Conservation (phyloP, 1,284 basidiomycete species). For the Meripilus lineatus region DNA sequence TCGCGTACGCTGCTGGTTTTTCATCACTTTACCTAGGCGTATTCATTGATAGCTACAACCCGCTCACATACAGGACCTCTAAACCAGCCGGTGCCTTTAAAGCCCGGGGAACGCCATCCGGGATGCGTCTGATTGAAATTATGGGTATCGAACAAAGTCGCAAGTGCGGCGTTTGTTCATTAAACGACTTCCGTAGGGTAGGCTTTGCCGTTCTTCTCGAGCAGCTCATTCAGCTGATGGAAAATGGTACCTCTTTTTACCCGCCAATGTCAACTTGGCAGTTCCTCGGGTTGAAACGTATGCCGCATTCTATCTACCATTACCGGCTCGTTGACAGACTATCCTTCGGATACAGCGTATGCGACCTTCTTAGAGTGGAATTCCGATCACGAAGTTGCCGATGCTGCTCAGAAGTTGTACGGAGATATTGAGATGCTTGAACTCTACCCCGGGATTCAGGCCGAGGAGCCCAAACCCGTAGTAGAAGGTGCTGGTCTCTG, state of each 20-base stretch:
- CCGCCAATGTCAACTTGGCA: conserved; percentile 17
- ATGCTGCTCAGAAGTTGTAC: conserved; percentile 65
- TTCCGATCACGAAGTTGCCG: conserved; percentile 63
- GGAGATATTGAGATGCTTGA: conserved; percentile 74
- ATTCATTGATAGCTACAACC: too few species aligned
- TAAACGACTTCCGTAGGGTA: conserved; percentile 63
- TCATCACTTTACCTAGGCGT: too few species aligned
- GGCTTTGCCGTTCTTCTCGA: too few species aligned
- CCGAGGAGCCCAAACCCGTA: conserved; percentile 54
- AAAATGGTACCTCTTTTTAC: background rate
- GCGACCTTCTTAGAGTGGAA: conserved; percentile 81
- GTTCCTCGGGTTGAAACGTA: conserved; percentile 74
- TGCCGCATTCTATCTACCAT: conserved; percentile 18
- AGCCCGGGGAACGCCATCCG: conserved; percentile 70
- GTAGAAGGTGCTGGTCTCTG: conserved; percentile 72
- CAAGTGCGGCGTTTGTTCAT: conserved; percentile 70
- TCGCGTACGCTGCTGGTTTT: conserved; percentile 54
- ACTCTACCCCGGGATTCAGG: conserved; percentile 68
- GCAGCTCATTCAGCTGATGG: too few species aligned
- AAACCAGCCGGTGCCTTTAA: conserved; percentile 66
- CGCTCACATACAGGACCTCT: too few species aligned
- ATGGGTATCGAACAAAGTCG: conserved; percentile 69
- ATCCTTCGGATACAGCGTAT: conserved; percentile 33
- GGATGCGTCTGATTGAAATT: conserved; percentile 67
- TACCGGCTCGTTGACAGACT: conserved; percentile 1